Evolutionary conservation across 2,329 filamentous ascomycete species (phyloP).

Genomic region (Didymosphaeria variabile): DNA sequence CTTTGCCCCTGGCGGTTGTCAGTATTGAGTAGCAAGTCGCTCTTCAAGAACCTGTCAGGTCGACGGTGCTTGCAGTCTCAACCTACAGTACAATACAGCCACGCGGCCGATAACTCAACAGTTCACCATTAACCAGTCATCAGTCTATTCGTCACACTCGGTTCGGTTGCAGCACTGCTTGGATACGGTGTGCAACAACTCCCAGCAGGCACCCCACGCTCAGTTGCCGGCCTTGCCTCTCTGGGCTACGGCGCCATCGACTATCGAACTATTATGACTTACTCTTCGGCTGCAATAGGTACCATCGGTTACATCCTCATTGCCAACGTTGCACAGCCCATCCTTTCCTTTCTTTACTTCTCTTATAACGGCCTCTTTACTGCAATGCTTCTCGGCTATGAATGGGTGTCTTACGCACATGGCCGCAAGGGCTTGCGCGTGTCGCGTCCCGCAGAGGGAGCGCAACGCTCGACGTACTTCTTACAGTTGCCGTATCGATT

Average conservation of each 20-base stretch:
- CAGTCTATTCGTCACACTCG: constrained; percentile 15
- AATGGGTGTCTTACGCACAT: constrained; percentile 55
- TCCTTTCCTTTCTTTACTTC: constrained; percentile 59
- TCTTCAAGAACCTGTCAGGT: neutral
- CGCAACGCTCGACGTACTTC: constrained; percentile 53
- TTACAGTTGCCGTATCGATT: constrained; percentile 53
- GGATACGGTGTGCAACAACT: constrained; percentile 13
- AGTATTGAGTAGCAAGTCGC: neutral
- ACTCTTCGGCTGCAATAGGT: neutral
- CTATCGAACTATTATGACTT: constrained; percentile 18
- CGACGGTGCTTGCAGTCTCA: neutral
- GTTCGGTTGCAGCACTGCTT: constrained; percentile 12
- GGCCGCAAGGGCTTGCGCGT: constrained; percentile 49
- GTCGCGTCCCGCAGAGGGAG: constrained; percentile 36
- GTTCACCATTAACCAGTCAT: constrained; percentile 4
- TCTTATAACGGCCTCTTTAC: constrained; percentile 58
- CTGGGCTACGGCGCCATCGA: constrained; percentile 27
- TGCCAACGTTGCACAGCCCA: constrained; percentile 57
- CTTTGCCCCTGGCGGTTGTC: neutral
- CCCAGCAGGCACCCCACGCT: neutral
- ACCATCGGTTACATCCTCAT: constrained; percentile 29
- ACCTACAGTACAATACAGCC: neutral
- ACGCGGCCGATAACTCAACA: neutral
- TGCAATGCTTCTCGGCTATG: constrained; percentile 56
- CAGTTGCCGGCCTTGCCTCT: constrained; percentile 11